These are phyloP conservation scores for Penicillium dipodomyicola DNA, from an alignment of 495 filamentous ascomycete species.

Conservation along the genomic window DNA sequence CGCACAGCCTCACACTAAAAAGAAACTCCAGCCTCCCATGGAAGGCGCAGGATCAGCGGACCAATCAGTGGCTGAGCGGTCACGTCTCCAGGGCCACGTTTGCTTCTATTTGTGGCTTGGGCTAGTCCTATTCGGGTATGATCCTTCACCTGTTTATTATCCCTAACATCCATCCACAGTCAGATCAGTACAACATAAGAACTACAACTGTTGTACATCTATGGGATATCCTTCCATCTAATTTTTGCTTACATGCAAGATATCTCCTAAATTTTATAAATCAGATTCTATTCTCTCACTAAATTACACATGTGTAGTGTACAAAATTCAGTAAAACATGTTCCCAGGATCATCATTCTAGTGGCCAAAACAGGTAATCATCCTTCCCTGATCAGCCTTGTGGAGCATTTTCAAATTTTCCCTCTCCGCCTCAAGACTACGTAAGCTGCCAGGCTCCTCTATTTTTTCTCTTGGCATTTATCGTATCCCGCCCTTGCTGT, in stretches of 20 bases:
- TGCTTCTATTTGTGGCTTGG: slow-evolving; percentile 29
- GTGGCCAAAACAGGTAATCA: slow-evolving; percentile 11
- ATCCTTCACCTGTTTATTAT: neutral
- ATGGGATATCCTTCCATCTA: neutral
- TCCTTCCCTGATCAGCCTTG: slow-evolving; percentile 21
- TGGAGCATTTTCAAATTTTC: slow-evolving; percentile 16
- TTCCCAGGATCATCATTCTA: slow-evolving; percentile 21
- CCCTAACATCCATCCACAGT: neutral
- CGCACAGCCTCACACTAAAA: slow-evolving; percentile 18
- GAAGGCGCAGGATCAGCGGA: slow-evolving; percentile 21
- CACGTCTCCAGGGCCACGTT: slow-evolving; percentile 25
- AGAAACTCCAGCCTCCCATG: slow-evolving; percentile 23
- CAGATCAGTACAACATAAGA: neutral
- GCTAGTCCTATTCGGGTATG: slow-evolving; percentile 14
- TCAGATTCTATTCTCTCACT: too few relatives aligned
- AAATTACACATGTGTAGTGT: too few relatives aligned
- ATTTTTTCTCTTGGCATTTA: slow-evolving; percentile 22
- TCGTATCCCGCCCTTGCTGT: neutral
- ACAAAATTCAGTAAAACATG: slow-evolving; percentile 1
- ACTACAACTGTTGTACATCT: too few relatives aligned
- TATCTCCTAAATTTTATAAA: neutral
- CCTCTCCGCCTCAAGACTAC: slow-evolving; percentile 6
- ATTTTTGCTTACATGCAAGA: neutral
- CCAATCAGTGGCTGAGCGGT: slow-evolving; percentile 16
- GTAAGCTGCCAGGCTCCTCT: slow-evolving; percentile 19